Conservation (phyloP, 176 grass and related monocot genomes). For the Guadua angustifolia region DNA sequence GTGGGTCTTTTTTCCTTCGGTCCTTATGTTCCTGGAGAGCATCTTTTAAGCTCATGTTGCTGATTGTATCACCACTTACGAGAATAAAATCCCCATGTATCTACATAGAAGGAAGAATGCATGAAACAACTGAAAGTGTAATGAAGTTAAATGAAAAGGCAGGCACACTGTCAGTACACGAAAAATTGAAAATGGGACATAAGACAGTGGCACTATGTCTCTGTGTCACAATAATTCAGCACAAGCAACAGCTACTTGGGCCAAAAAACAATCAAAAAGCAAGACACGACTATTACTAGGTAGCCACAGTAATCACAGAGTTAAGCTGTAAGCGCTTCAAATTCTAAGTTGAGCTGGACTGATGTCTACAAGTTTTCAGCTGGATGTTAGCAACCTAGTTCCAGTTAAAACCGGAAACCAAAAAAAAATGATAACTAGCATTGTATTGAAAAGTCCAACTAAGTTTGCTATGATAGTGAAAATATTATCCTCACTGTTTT, state of each 20-base stretch:
- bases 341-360: neutral
- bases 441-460: neutral
- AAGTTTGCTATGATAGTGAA: neutral
- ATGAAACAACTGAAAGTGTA: slow-evolving; percentile 35
- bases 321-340: neutral
- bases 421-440: neutral
- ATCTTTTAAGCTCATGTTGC: slow-evolving; percentile 83
- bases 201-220: neutral
- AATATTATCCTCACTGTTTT: neutral
- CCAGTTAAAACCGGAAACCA: neutral
- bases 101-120: slow-evolving; percentile 50
- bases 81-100: slow-evolving; percentile 96
- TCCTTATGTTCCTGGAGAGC: slow-evolving; percentile 88
- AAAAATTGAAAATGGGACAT: neutral
- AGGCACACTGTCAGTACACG: neutral
- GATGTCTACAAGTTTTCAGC: neutral
- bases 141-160: neutral
- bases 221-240: slow-evolving; percentile 1
- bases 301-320: neutral
- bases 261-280: neutral
- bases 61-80: slow-evolving; percentile 91
- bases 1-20: slow-evolving; percentile 81
- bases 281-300: neutral
- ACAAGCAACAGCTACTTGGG: neutral
- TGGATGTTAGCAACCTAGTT: neutral